Conservation (phyloP, 2,329 filamentous ascomycete species). For the Hirsutella rhossiliensis region DNA sequence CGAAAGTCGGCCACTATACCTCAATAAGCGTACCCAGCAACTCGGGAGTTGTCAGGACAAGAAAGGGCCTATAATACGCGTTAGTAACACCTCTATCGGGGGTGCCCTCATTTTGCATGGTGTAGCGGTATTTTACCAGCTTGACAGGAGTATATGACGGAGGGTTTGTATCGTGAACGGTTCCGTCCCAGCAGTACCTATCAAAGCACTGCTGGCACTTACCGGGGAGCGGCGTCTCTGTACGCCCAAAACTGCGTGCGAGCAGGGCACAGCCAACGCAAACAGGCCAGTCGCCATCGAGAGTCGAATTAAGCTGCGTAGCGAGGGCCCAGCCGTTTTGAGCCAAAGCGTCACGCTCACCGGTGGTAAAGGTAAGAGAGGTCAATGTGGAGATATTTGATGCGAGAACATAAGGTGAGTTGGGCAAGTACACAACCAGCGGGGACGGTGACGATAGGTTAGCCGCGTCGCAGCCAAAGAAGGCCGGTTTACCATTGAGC, state of each 20-base stretch:
- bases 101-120: too few relatives aligned
- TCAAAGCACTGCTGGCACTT: constrained; percentile 68
- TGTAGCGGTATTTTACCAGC: too few relatives aligned
- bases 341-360: constrained; percentile 67
- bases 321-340: constrained; percentile 73
- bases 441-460: constrained; percentile 45
- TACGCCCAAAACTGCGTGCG: constrained; percentile 60
- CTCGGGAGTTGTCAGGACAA: too few relatives aligned
- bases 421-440: constrained; percentile 74
- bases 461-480: constrained; percentile 51
- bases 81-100: too few relatives aligned
- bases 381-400: constrained; percentile 76
- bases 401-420: constrained; percentile 58
- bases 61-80: too few relatives aligned
- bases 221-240: constrained; percentile 53
- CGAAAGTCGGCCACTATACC: too few relatives aligned
- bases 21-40: too few relatives aligned
- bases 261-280: constrained; percentile 86
- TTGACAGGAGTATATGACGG: too few relatives aligned
- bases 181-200: constrained; percentile 78
- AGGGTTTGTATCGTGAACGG: too few relatives aligned
- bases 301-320: constrained; percentile 70
- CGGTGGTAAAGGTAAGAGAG: constrained; percentile 45
- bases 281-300: constrained; percentile 61
- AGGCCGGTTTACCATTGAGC: constrained; percentile 46